Evolutionary conservation across 2,329 filamentous ascomycete genomes (phyloP).

Genomic region (Penicillium griseofulvum): DNA sequence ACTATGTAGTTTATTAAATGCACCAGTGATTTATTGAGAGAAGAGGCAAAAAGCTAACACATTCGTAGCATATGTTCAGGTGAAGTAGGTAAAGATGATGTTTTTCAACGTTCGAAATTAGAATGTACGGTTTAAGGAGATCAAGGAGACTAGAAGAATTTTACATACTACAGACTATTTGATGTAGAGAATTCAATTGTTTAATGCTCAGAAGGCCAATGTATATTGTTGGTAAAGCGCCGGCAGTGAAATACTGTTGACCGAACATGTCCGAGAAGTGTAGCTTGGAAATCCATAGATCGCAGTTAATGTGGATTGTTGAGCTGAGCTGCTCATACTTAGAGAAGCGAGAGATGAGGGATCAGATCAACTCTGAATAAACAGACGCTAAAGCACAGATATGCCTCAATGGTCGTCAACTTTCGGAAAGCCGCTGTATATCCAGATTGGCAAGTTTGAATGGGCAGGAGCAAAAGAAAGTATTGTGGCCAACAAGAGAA

Average conservation of each 20-base stretch:
- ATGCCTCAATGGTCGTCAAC: too few species aligned
- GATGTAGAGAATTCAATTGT: not conserved
- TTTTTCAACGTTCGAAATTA: not conserved
- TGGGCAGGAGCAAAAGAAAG: not conserved
- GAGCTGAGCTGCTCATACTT: not conserved
- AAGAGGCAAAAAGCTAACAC: too few species aligned
- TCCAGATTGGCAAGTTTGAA: not conserved
- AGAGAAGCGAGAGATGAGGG: too few species aligned
- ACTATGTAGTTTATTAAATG: not conserved
- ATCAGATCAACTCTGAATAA: too few species aligned
- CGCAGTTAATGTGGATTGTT: too few species aligned
- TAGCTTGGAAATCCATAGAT: not conserved
- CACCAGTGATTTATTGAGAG: not conserved
- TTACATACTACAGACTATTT: not conserved
- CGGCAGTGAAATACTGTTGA: too few species aligned
- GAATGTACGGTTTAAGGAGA: not conserved
- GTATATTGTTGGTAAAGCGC: too few species aligned
- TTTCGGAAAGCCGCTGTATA: not conserved
- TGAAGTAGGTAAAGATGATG: not conserved
- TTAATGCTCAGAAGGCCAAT: too few species aligned
- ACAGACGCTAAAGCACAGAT: not conserved
- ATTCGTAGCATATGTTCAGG: too few species aligned
- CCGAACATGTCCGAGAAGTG: not conserved
- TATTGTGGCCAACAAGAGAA: not conserved
- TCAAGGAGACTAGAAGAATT: not conserved